Evolutionary conservation across 305 asterid genomes (phyloP).

Genomic region (Rubia tinctorum): DNA sequence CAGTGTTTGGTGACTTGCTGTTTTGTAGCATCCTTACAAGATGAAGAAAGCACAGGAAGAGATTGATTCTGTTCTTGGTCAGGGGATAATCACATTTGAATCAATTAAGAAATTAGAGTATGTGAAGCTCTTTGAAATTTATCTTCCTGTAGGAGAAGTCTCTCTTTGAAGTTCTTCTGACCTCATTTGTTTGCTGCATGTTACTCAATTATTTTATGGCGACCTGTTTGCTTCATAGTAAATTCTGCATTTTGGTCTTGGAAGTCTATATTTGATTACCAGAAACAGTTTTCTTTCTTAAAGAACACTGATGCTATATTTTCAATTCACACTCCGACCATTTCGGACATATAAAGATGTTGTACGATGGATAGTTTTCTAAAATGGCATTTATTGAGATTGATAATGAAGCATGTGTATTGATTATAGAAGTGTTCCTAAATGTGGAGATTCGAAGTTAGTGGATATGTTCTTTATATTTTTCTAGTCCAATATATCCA

Average conservation of each 20-base stretch:
- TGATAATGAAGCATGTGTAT: neutral
- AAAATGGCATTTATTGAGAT: neutral
- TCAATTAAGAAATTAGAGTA: slow-evolving; percentile 74
- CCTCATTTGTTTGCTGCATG: neutral
- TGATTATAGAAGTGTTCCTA: no score
- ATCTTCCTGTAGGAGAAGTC: neutral
- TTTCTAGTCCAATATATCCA: neutral
- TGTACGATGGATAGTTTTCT: no score
- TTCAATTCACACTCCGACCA: no score
- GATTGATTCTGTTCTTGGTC: slow-evolving; percentile 75
- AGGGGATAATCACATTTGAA: slow-evolving; percentile 54
- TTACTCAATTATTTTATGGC: neutral
- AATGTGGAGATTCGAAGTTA: neutral
- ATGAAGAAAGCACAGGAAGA: slow-evolving; percentile 94
- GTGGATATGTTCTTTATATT: neutral
- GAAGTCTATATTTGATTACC: slow-evolving; percentile 1
- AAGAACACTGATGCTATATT: neutral
- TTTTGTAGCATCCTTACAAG: slow-evolving; percentile 74
- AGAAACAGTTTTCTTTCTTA: neutral
- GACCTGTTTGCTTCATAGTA: neutral
- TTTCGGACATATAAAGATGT: no score
- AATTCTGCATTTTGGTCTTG: neutral
- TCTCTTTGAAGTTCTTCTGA: neutral
- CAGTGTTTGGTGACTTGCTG: slow-evolving; percentile 14
- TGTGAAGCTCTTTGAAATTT: slow-evolving; percentile 26